Percentiles rank a stretch among this genome's conserved stretches.
These are phyloP conservation scores for Nematocida sp. DNA, from an alignment of 371 early-diverging fungal genomes.

Conservation along the genomic window DNA sequence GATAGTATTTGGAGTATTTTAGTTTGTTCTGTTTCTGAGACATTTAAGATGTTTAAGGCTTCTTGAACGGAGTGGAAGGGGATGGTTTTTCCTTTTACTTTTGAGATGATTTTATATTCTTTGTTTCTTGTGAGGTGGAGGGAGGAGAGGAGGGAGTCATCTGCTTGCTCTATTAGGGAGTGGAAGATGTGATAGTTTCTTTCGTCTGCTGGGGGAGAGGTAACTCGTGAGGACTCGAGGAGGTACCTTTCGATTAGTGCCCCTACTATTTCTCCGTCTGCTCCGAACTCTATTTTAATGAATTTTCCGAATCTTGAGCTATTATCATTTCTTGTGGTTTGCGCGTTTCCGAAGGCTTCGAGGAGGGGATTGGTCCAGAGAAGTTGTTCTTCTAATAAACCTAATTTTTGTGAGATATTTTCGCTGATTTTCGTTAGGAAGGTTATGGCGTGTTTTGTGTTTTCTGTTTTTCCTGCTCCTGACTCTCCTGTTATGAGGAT, in stretches of 20 bases:
- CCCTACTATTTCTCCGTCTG: conserved; percentile 78
- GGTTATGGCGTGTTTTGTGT: conserved; percentile 96
- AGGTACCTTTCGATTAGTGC: conserved; percentile 94
- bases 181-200: conserved; percentile 97
- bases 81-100: conserved; percentile 76
- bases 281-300: conserved; percentile 88
- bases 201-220: conserved; percentile 75
- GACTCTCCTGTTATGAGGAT: conserved; percentile 98
- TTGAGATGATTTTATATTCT: conserved; percentile 81
- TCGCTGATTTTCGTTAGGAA: conserved; percentile 83
- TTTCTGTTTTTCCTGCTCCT: conserved; percentile 99
- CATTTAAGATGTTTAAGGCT: conserved; percentile 77
- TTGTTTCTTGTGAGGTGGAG: conserved; percentile 41
- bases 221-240: conserved; percentile 90
- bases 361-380: conserved; percentile 91
- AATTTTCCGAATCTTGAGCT: conserved; percentile 98
- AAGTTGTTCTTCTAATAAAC: conserved; percentile 78
- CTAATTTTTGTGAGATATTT: conserved; percentile 35
- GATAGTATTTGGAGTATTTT: conserved; percentile 79
- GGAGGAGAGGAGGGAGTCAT: conserved; percentile 69
- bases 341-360: conserved; percentile 98
- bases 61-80: conserved; percentile 65
- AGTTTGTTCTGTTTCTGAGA: conserved; percentile 72
- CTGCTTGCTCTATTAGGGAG: conserved; percentile 80
- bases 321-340: conserved; percentile 96